phyloP scores from a whole-genome alignment of 2,329 filamentous ascomycete species.

The Berkeleyomyces rouxiae region DNA sequence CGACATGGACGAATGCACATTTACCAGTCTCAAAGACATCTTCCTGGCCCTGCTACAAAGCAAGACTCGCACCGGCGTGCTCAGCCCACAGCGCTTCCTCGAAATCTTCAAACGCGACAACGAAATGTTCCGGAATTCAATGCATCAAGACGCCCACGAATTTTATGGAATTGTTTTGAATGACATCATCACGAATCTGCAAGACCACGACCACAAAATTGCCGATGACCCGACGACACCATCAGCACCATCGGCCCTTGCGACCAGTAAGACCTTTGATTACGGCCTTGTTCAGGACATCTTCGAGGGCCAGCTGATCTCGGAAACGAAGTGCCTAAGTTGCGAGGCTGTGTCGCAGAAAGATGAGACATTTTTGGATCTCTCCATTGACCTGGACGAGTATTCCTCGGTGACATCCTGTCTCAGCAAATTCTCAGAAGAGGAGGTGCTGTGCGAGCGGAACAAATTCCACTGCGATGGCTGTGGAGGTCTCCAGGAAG shows the following conservation, averaged over 20 bases:
- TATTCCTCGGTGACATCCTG: conserved; percentile 95
- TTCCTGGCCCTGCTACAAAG: conserved; percentile 80
- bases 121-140: conserved; percentile 90
- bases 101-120: conserved; percentile 90
- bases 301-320: conserved; percentile 87
- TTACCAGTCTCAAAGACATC: conserved; percentile 89
- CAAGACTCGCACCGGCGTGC: conserved; percentile 66
- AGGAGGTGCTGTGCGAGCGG: conserved; percentile 94
- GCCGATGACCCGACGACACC: conserved; percentile 32
- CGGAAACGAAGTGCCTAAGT: conserved; percentile 88
- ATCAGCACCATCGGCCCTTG: conserved; percentile 25
- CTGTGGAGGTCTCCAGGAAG: conserved; percentile 89
- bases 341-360: conserved; percentile 91
- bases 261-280: conserved; percentile 24
- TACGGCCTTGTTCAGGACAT: conserved; percentile 85
- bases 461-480: conserved; percentile 99
- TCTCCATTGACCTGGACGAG: conserved; percentile 89
- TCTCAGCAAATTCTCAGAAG: conserved; percentile 85
- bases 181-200: conserved; percentile 85
- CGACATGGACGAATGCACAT: conserved; percentile 87
- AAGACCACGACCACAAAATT: conserved; percentile 47
- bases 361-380: conserved; percentile 87
- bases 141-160: conserved; percentile 97
- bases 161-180: conserved; percentile 93
- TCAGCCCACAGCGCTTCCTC: conserved; percentile 82